These are phyloP conservation scores for Oenanthe javanica DNA, from an alignment of 140 eudicot species.

Conservation along the genomic window DNA sequence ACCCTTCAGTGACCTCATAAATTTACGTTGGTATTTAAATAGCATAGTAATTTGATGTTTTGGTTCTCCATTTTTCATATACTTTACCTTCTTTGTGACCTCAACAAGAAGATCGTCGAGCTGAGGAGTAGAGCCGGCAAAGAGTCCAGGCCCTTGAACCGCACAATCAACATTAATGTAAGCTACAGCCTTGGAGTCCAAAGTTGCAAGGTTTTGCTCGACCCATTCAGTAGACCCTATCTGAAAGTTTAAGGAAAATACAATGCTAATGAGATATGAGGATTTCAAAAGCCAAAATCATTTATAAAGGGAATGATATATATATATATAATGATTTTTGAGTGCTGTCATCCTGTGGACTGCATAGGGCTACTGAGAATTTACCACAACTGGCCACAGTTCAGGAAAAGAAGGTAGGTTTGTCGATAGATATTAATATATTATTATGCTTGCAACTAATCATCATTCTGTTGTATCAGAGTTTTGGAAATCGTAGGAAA, in stretches of 20 bases:
- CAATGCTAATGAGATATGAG: not conserved
- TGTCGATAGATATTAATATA: not conserved
- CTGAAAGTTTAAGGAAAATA: slow-evolving; percentile 31
- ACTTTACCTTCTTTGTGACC: slow-evolving; percentile 77
- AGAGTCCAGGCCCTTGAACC: slow-evolving; percentile 89
- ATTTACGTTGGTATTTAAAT: not conserved
- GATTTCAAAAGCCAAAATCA: not conserved
- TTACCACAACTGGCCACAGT: not conserved
- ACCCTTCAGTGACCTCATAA: not conserved
- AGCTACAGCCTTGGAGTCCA: slow-evolving; percentile 78
- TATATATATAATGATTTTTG: not conserved
- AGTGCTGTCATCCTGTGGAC: not conserved
- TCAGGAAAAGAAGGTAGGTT: not conserved
- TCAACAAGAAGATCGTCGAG: slow-evolving; percentile 70
- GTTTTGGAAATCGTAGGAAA: not conserved
- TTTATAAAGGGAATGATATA: not conserved
- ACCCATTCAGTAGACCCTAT: slow-evolving; percentile 99
- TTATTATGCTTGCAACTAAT: not conserved
- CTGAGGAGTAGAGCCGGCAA: slow-evolving; percentile 79
- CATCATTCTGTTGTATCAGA: not conserved
- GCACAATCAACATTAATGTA: slow-evolving; percentile 97
- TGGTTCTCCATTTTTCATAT: not conserved
- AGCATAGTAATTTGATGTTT: not conserved
- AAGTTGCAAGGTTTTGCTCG: slow-evolving; percentile 74
- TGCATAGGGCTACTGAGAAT: not conserved